These are phyloP conservation scores for Lentinus brumalis DNA, from an alignment of 768 basidiomycete genomes.

Conservation along the genomic window DNA sequence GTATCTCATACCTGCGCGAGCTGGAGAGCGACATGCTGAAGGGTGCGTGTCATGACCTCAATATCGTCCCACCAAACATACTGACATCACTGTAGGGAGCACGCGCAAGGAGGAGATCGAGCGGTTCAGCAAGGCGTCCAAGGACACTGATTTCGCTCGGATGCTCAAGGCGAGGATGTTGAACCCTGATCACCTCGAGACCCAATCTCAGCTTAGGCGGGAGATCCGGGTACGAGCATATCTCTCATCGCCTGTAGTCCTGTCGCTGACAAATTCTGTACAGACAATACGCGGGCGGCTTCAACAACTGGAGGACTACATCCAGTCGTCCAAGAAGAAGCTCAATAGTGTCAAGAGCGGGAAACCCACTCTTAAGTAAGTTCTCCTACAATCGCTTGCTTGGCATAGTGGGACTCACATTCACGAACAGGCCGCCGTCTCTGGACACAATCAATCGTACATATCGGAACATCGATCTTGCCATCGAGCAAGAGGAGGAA, in stretches of 20 bases:
- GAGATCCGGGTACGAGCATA: slow-evolving; percentile 59
- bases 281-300: slow-evolving; percentile 74
- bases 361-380: slow-evolving; percentile 63
- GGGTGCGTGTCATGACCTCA: slow-evolving; percentile 42
- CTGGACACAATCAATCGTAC: slow-evolving; percentile 85
- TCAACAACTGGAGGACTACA: slow-evolving; percentile 76
- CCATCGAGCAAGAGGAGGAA: slow-evolving; percentile 60
- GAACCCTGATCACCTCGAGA: slow-evolving; percentile 86
- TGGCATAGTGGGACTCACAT: background rate
- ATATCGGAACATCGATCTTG: slow-evolving; percentile 80
- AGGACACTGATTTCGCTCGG: slow-evolving; percentile 71
- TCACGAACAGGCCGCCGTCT: slow-evolving; percentile 65
- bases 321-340: slow-evolving; percentile 70
- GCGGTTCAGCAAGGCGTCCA: slow-evolving; percentile 76
- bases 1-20: slow-evolving; percentile 50
- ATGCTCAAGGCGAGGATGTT: slow-evolving; percentile 43
- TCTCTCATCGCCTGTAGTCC: background rate
- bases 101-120: slow-evolving; percentile 83
- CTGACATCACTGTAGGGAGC: slow-evolving; percentile 49
- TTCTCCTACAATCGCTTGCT: background rate
- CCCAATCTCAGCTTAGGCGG: slow-evolving; percentile 74
- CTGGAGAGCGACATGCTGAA: slow-evolving; percentile 68
- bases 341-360: slow-evolving; percentile 62
- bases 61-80: background rate
- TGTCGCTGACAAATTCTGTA: background rate